Base-by-base conservation (phyloP, 2,329 filamentous ascomycete genomes). In the Pyrenochaeta sp. region DNA sequence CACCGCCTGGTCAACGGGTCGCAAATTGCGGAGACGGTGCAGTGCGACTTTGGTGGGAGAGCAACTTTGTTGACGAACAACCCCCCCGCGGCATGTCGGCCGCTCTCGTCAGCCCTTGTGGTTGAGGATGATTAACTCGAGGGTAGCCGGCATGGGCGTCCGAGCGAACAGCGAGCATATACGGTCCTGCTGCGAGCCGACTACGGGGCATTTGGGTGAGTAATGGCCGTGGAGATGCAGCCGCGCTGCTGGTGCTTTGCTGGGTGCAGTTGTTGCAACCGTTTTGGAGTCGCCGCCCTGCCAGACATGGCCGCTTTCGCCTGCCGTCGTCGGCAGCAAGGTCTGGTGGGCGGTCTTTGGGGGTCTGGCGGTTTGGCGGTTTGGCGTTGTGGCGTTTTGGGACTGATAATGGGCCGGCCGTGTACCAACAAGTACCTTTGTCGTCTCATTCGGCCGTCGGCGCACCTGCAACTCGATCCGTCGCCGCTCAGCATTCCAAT, bases 271-370 rank as follows among this genome's bases (percentile, higher is more conserved):
- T 59, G 63, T 61, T 56, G 44, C 58, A 58, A 63, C 60, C 65
- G 66, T 68, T 72, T 62, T n/a, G n/a, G 63, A 63, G 58, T 39
- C 35, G 62, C 55, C 58, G 62, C 60, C 60, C 60, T 64, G 64
- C 56, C 49, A 56, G 56, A 54, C 49, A 53, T 29, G 54, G 59
- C 60, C 60, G 61, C 51, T 53, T 54, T 56, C 59, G 58, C 59
- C 49, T 57, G 60, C 29, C 23, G 48, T 60, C 56, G 63, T n/a
- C n/a, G n/a, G n/a, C n/a, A n/a, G n/a, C n/a, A n/a, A n/a, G n/a
- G n/a, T n/a, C n/a, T n/a, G n/a, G n/a, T n/a, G n/a, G n/a, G n/a
- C n/a, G n/a, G n/a, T n/a, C n/a, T n/a, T n/a, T n/a, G 51, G 55
- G 61, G 47, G 61, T 63, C 55, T 51, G 52, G 45, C 31, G 46